Base-by-base conservation (phyloP, 2,329 filamentous ascomycete species). In the Ceratocystis huliohia region DNA sequence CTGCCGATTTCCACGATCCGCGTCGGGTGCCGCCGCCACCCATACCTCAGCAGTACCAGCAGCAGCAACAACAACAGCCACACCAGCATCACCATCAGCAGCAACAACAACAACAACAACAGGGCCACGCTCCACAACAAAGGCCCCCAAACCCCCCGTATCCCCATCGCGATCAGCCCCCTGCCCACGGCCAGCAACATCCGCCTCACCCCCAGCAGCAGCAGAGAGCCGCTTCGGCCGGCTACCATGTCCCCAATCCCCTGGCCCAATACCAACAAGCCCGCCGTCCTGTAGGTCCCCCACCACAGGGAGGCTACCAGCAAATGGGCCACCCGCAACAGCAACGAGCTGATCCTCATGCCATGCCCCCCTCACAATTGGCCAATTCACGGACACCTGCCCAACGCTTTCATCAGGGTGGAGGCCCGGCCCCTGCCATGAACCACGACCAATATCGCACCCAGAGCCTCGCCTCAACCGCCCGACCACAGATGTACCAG, bases 371-470 rank as follows among this genome's bases (percentile, higher is more conserved):
- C n/a, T 71, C 74, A 63, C 70, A 72, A 22, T 74, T 73, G 22
- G 71, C 73, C 20, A 73, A 76, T 73, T 79, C 75, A 68, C 53
- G 53, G 28, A 33, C 53, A 33, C 53, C 53, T 17, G 78, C 75
- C 72, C 81, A 87, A 71, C 81, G 84, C 65, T 84, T 82, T 70
- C 84, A 88, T 72, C 83, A 84, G 68, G 79, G 81, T 67, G 80
- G 81, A 70, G 82, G 83, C 22, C 81, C 85, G 8, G 79, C 76
- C 15, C 86, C 89, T 62, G 89, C 91, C 57, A 76, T 95, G 76
- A 94, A 94, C 74, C 86, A 84, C 45, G 93, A 97, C 75, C 81
- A 87, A 5, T 95, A 91, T 77, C 85, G 94, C 68, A 95, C 94
- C n/a, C 91, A 96, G 72, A 97, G 93, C 44, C 85, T 99, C 73